Conservation (phyloP, 139 green algal genomes). For the Ulvella scutata region DNA sequence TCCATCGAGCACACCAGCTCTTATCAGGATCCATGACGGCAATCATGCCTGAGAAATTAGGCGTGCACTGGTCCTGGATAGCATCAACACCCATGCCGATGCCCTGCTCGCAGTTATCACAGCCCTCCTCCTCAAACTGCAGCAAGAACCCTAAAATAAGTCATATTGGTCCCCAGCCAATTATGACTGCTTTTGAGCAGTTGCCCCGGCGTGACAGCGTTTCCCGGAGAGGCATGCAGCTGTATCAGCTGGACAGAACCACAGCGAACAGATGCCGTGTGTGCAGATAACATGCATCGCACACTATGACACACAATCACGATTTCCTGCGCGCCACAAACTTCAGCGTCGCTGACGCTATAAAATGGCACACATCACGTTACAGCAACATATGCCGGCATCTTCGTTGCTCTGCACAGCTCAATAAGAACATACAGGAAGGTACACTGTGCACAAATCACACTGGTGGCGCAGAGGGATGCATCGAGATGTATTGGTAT, state of each 20-base stretch:
- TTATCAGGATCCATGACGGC: neutral
- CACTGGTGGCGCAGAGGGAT: too few species aligned
- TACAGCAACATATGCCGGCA: too few species aligned
- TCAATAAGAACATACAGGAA: too few species aligned
- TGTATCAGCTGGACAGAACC: neutral
- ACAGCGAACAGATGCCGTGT: neutral
- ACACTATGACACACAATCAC: too few species aligned
- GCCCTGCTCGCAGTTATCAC: neutral
- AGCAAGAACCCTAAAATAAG: neutral
- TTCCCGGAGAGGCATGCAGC: too few species aligned
- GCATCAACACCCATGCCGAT: neutral
- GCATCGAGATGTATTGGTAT: too few species aligned
- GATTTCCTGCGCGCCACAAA: too few species aligned
- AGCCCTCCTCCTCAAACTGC: neutral
- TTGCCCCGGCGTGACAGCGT: neutral
- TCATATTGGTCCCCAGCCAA: neutral
- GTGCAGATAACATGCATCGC: too few species aligned
- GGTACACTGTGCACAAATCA: too few species aligned
- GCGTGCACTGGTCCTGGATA: neutral
- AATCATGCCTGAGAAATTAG: neutral
- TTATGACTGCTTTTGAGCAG: neutral
- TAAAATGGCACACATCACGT: too few species aligned
- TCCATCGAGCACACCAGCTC: conserved; percentile 1
- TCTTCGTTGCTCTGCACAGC: too few species aligned
- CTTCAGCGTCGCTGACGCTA: too few species aligned